These are phyloP conservation scores for Termitomyces titanicus DNA, from an alignment of 768 basidiomycete species.

Conservation along the genomic window DNA sequence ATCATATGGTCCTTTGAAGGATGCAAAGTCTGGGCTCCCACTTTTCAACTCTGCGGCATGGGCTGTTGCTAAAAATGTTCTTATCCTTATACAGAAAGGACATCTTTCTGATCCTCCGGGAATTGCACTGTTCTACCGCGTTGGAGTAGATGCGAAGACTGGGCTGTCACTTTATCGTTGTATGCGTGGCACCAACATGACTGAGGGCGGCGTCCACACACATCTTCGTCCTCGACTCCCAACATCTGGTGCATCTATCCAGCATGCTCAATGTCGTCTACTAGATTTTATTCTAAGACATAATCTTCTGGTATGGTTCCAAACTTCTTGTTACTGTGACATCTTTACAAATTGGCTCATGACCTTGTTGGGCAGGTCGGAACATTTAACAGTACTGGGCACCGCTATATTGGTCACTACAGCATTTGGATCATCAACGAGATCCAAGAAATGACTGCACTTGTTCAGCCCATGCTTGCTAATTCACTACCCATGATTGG, in stretches of 20 bases:
- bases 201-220: constrained; percentile 33
- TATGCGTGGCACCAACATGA: constrained; percentile 26
- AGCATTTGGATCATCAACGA: constrained; percentile 19
- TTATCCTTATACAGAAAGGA: constrained; percentile 23
- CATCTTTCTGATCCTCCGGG: constrained; percentile 30
- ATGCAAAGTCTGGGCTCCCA: constrained; percentile 22
- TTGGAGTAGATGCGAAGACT: constrained; percentile 17
- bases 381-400: constrained; percentile 18
- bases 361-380: constrained; percentile 11
- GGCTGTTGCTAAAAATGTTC: constrained; percentile 24
- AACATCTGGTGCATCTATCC: constrained; percentile 19
- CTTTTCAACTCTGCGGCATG: constrained; percentile 28
- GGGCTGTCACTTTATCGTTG: constrained; percentile 18
- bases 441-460: constrained; percentile 2
- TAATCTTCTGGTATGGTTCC: constrained; percentile 13
- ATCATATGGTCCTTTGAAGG: constrained; percentile 30
- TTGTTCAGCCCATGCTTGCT: background rate
- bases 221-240: constrained; percentile 20
- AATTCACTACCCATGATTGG: background rate
- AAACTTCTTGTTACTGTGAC: background rate
- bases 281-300: constrained; percentile 21
- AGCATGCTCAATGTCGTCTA: constrained; percentile 18
- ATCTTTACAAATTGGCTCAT: background rate
- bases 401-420: constrained; percentile 15
- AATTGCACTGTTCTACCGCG: constrained; percentile 17